Evolutionary conservation across 129 eudicot genomes (phyloP).

Genomic region (Logfia minima): DNA sequence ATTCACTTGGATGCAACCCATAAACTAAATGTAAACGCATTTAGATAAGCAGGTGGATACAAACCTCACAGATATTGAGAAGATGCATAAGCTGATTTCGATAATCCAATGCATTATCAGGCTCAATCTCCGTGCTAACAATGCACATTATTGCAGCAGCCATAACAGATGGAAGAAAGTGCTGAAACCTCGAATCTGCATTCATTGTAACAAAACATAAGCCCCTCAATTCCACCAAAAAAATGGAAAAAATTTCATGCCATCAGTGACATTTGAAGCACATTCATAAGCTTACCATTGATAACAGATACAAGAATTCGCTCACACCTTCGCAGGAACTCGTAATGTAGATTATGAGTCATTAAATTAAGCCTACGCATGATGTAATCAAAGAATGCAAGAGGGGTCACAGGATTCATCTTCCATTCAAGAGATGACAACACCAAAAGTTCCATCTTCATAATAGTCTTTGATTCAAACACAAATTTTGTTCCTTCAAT

Average conservation of each 20-base stretch:
- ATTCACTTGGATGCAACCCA: conserved; percentile 2
- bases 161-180: conserved; percentile 68
- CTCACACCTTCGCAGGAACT: conserved; percentile 65
- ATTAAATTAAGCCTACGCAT: conserved; percentile 67
- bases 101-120: conserved; percentile 47
- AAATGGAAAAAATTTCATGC: not conserved
- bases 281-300: conserved; percentile 55
- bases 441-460: conserved; percentile 90
- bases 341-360: conserved; percentile 57
- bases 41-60: conserved; percentile 22
- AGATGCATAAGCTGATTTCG: conserved; percentile 49
- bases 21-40: conserved; percentile 13
- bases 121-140: conserved; percentile 63
- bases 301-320: conserved; percentile 51
- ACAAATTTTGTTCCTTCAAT: conserved; percentile 62
- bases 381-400: conserved; percentile 73
- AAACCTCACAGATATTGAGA: conserved; percentile 66
- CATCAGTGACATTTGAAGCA: conserved; percentile 7
- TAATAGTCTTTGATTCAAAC: conserved; percentile 76
- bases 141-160: conserved; percentile 76
- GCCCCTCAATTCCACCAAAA: not conserved
- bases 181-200: conserved; percentile 59
- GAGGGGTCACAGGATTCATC: conserved; percentile 87
- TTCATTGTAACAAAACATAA: conserved; percentile 22
- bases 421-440: conserved; percentile 81